These are phyloP conservation scores for Aspergillus sp. DNA, from an alignment of 2,329 filamentous ascomycete species.

Conservation along the genomic window DNA sequence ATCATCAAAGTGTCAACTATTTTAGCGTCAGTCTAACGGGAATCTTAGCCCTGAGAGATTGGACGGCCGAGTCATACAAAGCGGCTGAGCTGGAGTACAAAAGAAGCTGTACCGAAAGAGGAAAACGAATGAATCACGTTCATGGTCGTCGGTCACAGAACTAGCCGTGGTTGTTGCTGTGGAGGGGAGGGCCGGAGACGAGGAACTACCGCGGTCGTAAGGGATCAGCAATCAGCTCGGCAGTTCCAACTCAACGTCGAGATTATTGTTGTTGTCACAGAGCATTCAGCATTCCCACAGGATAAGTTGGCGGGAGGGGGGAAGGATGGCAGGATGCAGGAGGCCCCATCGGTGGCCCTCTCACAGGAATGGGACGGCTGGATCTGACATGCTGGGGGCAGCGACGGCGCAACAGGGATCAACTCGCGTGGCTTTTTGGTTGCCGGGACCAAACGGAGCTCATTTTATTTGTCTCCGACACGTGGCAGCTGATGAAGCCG, in stretches of 20 bases:
- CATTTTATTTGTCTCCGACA: constrained; percentile 6
- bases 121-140: neutral
- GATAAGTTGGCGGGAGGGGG: neutral
- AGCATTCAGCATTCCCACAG: neutral
- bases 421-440: constrained; percentile 12
- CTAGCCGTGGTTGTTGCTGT: no score
- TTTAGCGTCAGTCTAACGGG: no score
- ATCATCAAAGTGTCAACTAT: no score
- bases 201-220: neutral
- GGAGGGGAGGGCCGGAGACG: neutral
- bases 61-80: no score
- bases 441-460: constrained; percentile 5
- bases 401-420: constrained; percentile 2
- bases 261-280: no score
- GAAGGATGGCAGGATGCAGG: neutral
- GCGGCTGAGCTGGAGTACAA: no score
- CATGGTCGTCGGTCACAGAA: no score
- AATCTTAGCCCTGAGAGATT: no score
- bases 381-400: neutral
- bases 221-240: neutral
- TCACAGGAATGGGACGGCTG: no score
- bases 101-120: neutral
- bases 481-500: constrained; percentile 10
- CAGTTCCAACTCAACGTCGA: no score
- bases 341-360: neutral